Base-by-base conservation (phyloP, 2,329 filamentous ascomycete genomes). In the Fusarium pseudograminearum region DNA sequence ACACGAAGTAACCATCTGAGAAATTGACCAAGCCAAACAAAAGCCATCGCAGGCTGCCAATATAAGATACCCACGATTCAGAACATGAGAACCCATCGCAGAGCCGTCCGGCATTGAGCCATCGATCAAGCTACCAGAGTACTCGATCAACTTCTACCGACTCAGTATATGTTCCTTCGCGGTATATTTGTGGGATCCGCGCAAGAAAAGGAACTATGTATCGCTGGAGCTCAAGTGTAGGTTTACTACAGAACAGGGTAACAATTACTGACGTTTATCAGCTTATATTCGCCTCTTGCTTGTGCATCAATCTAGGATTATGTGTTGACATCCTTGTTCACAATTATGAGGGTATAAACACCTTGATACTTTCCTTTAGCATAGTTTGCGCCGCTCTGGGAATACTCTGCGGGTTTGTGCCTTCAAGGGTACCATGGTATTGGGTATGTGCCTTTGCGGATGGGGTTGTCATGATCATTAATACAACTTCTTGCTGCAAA, bases 51-150 rank as follows among this genome's bases (percentile, higher is more conserved):
- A n/a, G n/a, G n/a, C n/a, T n/a, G n/a, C n/a, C n/a, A n/a, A n/a
- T n/a, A n/a, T n/a, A n/a, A n/a, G n/a, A n/a, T n/a, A n/a, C n/a
- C n/a, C n/a, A n/a, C n/a, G n/a, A n/a, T n/a, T n/a, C n/a, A n/a
- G n/a, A n/a, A 18, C 8, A 22, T 2, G 14, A 5, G 7, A 18
- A 16, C 3, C 28, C 10, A 2, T 3, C n/a, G 3, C 28, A 33
- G 22, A 22, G n/a, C n/a, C 28, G 28, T 9, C 16, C 45, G 33
- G 3, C 9, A 20, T n/a, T 5, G 4, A 47, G 28, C 14, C 45
- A 4, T 47, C 5, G 11, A 22, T 24, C 45, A 47, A 33, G 46
- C 15, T 20, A 5, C 11, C 30, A 34, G 11, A 33, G 20, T 24
- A 33, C 7, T 2, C n/a, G 11, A 24, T 34, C 20, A 4, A 14